Conservation (phyloP, 2,329 filamentous ascomycete species). For the Aspergillus flavus region DNA sequence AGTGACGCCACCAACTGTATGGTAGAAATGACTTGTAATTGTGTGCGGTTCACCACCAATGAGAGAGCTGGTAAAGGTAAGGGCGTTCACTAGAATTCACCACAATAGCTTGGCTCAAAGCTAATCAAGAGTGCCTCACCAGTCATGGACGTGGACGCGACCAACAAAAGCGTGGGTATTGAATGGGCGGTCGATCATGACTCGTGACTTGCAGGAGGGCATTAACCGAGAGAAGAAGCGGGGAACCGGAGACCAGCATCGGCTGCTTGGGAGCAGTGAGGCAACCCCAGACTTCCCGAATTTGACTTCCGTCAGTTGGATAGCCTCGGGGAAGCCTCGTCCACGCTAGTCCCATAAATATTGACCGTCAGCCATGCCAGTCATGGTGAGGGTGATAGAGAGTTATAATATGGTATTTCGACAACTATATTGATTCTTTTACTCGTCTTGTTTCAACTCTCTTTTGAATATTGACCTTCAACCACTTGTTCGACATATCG, state of each 20-base stretch:
- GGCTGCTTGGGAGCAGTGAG: conserved; percentile 15
- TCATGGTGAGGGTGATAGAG: neutral
- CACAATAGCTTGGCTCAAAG: neutral
- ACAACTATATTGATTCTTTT: neutral
- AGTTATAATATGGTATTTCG: neutral
- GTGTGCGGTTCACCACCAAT: too few relatives aligned
- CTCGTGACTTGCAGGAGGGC: neutral
- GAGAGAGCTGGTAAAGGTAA: too few relatives aligned
- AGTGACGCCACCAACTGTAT: too few relatives aligned
- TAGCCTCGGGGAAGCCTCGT: conserved; percentile 28
- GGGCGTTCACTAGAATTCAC: too few relatives aligned
- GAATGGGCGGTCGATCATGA: neutral
- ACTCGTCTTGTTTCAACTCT: neutral
- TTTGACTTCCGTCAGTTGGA: conserved; percentile 20
- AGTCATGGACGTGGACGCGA: neutral
- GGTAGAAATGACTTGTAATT: too few relatives aligned
- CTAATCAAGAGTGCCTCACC: neutral
- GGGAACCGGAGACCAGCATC: conserved; percentile 20
- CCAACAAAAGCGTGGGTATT: neutral
- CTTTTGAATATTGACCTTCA: neutral
- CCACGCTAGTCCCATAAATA: conserved; percentile 17
- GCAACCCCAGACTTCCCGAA: conserved; percentile 26
- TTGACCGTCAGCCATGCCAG: neutral
- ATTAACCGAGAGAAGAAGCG: conserved; percentile 17
- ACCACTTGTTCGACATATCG: neutral